Base-by-base conservation (phyloP, 1,139 yeast species). In the Saccharomycopsis crataegensis region DNA sequence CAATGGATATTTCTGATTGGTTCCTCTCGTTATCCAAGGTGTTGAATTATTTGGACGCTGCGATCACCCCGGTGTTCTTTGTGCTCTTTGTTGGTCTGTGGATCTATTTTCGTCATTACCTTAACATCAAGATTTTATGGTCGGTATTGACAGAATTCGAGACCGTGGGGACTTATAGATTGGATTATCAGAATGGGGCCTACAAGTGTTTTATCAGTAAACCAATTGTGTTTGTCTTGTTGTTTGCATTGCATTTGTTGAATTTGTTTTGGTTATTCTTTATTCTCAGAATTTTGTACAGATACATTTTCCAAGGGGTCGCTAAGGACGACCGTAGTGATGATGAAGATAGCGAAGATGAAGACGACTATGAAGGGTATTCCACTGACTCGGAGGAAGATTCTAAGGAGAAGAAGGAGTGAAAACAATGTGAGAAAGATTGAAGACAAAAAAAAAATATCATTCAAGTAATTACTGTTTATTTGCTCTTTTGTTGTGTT, bases 171-270 rank as follows among this genome's bases (percentile, higher is more conserved):
- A 83, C 83, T 58, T 90, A 77, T 71, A 78, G 77, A 55, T 75
- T 94, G 62, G 82, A 89, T 72, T 93, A 91, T 83, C 88, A 78
- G n/a, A 83, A 94, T 37, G 93, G 90, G 67, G 96, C 91, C 68
- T 93, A 91, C 74, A 93, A 94, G 70, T 93, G 98, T 71, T 89
- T 88, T 84, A 87, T 94, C 61, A 86, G 98, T 16, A 96, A 88
- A 71, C 86, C 87, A 58, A 90, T 93, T 66, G 91, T 93, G 1
- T 91, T 93, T 64, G 70, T 71, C 22, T 78, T 93, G 64, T 78
- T 93, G 57, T 74, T 79, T 55, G 91, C 94, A 1, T 77, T 93
- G 60, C 99, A 93, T 67, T 64, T 88, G 56, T 91, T 93, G 57
- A 93, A 93, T 65, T 64, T 78, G 31, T 93, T 87, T 71, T 93